Conservation (phyloP, 2,329 filamentous ascomycete species). For the Elsinoe perseae region DNA sequence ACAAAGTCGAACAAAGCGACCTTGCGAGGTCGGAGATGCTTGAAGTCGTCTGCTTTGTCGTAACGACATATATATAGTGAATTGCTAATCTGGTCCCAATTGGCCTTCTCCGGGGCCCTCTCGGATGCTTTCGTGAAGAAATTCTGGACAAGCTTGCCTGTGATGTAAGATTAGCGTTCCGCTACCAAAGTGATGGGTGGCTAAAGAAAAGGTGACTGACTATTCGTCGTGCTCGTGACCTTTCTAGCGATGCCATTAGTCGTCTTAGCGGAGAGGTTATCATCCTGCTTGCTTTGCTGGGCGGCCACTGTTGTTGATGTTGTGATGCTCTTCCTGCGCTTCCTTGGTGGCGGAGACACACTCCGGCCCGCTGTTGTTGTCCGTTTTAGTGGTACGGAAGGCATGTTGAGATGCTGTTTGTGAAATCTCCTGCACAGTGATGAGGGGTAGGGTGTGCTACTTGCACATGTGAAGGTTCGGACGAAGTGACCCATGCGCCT, state of each 20-base stretch:
- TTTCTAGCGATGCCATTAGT: conserved; percentile 26
- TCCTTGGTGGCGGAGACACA: conserved; percentile 52
- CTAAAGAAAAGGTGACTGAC: conserved; percentile 29
- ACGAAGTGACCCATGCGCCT: neutral
- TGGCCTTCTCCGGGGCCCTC: conserved; percentile 68
- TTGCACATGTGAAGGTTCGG: neutral
- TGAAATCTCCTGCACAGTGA: too few relatives aligned
- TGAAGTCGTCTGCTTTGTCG: conserved; percentile 16
- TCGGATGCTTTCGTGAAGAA: conserved; percentile 87
- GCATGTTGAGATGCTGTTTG: conserved; percentile 1
- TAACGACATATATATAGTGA: conserved; percentile 55
- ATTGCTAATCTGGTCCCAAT: conserved; percentile 60
- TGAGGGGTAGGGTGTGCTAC: too few relatives aligned
- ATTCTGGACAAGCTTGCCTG: conserved; percentile 63
- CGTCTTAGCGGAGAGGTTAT: too few relatives aligned
- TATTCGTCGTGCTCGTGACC: conserved; percentile 47
- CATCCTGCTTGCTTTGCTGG: neutral
- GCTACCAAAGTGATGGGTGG: neutral
- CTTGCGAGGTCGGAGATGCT: conserved; percentile 42
- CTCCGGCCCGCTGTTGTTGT: conserved; percentile 34
- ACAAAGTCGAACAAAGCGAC: conserved; percentile 66
- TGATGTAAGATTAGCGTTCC: neutral
- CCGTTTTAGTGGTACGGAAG: conserved; percentile 28
- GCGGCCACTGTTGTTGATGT: neutral
- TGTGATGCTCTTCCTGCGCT: conserved; percentile 30